Base-by-base conservation (phyloP, 2,329 filamentous ascomycete species). In the Biscogniauxia mediterranea region DNA sequence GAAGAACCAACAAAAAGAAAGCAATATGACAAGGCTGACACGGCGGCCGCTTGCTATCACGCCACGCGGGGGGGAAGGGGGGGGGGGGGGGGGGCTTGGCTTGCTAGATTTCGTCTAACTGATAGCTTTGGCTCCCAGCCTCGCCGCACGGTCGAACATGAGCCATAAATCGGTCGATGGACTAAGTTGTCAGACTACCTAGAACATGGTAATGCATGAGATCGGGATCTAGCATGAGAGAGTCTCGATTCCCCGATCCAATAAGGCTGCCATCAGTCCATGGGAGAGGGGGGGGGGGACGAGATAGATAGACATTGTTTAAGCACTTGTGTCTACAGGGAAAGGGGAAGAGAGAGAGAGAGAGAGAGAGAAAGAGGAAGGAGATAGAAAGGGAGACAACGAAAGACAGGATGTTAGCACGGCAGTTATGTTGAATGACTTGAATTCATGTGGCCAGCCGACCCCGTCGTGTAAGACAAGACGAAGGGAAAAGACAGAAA, bases 141-240 rank as follows among this genome's bases (percentile, higher is more conserved):
- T 17, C 38, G 38, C 15, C 17, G 38, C 17, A n/a, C 38, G 38
- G 38, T 46, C 38, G 15, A 46, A 46, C 28, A 32, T 11, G 38
- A 46, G 38, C 38, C 38, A 46, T 46, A n/a, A 46, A n/a, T 46
- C 38, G 38, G 38, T n/a, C 38, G 38, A 32, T 32, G 28, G 7
- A 4, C 7, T 9, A 13, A 46, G 38, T 46, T 46, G 38, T 17
- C 38, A 46, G 38, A 46, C 57, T 57, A 52, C 60, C 61, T 59
- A 50, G 61, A 61, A 63, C 61, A 62, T 58, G 51, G 61, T 58
- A 57, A 67, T 65, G 64, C 66, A 66, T 61, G 59, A 68, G 64
- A 68, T 68, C 64, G 64, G 66, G 66, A 68, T 68, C 66, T 66
- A 57, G 64, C 66, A 66, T 68, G 62, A 61, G 54, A 60, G 11